Evolutionary conservation across 768 basidiomycete species (phyloP), one percentile per base, ranked within the genome.

Genomic region (Floccularia luteovirens): DNA sequence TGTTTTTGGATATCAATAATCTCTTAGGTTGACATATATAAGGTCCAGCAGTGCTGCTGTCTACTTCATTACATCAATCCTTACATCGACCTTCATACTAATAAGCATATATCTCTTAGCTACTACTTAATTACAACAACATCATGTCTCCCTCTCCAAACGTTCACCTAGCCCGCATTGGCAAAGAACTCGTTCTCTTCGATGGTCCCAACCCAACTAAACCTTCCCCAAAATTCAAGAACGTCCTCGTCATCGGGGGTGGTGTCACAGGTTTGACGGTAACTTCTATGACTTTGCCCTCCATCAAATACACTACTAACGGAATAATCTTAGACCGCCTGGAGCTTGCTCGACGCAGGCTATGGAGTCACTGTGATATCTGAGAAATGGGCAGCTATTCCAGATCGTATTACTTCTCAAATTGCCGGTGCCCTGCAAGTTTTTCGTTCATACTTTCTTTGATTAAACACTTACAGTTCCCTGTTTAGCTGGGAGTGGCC

Each of bases 401-500:
- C 38, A n/a, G 43, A 48, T 24, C 44, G 44, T 23, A 46, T 54
- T 19, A 54, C 51, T 10, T 56, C 54, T 22, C 54, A 56, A 33
- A 54, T 56, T 20, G 52, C 54, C 30, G 54, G 54, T 11, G 55
- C 55, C 4, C 40, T 61, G 56, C 58, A 46, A 43, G 55, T 45
- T 13, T 10, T 4, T 19, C 32, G n/a, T 19, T 27, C 31, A 27
- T 20, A 16, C 22, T 38, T n/a, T 36, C 14, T 30, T 28, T 31
- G 12, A 24, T 10, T 35, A 30, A 46, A 2, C 42, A 42, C 31
- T 43, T 27, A 25, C 32, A 11, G 13, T 12, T 19, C 20, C 12
- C 24, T 37, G 33, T 36, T 19, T 34, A 57, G 58, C 16, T 64
- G 63, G 63, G 63, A 65, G 41, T 63, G 54, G 45, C 62, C 62